Percentiles rank a stretch among this genome's conserved stretches.
phyloP scores from a whole-genome alignment of 495 filamentous ascomycete genomes.

The Neurospora sublineolata region DNA sequence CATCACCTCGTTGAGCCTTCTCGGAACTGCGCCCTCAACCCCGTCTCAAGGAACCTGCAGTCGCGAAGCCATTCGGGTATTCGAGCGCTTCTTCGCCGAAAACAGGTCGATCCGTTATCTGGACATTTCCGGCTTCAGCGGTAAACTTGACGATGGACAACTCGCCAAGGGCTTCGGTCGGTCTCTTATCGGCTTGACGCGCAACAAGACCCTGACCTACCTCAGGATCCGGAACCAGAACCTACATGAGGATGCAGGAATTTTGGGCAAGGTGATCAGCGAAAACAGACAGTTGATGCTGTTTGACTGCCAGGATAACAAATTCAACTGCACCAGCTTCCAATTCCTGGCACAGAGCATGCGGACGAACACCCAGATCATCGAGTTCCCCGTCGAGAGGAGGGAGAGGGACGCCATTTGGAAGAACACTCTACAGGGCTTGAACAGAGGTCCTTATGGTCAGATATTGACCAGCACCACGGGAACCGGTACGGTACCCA shows the following conservation, averaged over 20 bases:
- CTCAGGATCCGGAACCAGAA: constrained; percentile 59
- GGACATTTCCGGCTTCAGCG: constrained; percentile 81
- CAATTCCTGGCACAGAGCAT: constrained; percentile 20
- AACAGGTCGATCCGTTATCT: constrained; percentile 69
- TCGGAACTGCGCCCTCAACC: constrained; percentile 66
- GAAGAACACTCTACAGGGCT: constrained; percentile 11
- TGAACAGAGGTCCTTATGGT: constrained; percentile 5
- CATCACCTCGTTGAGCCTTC: constrained; percentile 72
- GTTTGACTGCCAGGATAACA: constrained; percentile 33
- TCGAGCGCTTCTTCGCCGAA: constrained; percentile 64
- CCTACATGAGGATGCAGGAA: constrained; percentile 35
- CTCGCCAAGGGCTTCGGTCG: constrained; percentile 74
- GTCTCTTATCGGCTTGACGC: constrained; percentile 62
- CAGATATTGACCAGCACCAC: background rate
- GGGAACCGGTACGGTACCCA: background rate
- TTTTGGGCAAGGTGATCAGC: constrained; percentile 36
- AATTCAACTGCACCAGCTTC: constrained; percentile 27
- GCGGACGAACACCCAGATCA: constrained; percentile 13
- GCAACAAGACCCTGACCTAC: constrained; percentile 63
- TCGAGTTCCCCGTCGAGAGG: constrained; percentile 17
- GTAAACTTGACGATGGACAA: constrained; percentile 73
- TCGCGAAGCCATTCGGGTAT: constrained; percentile 58
- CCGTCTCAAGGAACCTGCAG: constrained; percentile 43
- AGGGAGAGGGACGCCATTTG: constrained; percentile 14
- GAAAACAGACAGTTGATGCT: constrained; percentile 14